phyloP scores from a whole-genome alignment of 2,329 filamentous ascomycete genomes.

The Neurospora sp. region DNA sequence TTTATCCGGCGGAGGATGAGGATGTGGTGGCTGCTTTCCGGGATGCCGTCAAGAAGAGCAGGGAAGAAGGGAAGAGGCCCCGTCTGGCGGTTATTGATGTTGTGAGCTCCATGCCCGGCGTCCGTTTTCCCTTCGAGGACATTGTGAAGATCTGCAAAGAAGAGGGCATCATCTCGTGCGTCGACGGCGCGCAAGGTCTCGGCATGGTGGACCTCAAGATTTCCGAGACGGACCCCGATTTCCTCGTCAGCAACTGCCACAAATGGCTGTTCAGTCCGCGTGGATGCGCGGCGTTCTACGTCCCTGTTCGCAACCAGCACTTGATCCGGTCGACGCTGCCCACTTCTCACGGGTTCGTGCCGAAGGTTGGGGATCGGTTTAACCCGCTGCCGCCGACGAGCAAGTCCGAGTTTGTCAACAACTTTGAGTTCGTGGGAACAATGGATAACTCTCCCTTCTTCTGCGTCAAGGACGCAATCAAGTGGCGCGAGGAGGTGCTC shows the following conservation, averaged over 20 bases:
- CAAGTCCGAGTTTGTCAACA: constrained; percentile 52
- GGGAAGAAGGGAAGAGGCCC: constrained; percentile 48
- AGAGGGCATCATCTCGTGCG: constrained; percentile 57
- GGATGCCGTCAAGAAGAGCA: constrained; percentile 28
- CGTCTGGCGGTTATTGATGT: no score
- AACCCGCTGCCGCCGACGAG: constrained; percentile 32
- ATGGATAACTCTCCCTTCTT: constrained; percentile 62
- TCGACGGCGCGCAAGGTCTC: constrained; percentile 80
- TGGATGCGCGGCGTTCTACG: constrained; percentile 71
- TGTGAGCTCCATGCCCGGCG: constrained; percentile 70
- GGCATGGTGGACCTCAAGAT: constrained; percentile 71
- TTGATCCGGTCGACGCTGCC: constrained; percentile 66
- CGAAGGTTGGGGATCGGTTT: constrained; percentile 23
- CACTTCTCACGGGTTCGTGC: constrained; percentile 68
- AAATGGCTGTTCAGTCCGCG: constrained; percentile 84
- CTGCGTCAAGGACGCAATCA: constrained; percentile 60
- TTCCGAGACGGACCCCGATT: constrained; percentile 60
- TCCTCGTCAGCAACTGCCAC: constrained; percentile 78
- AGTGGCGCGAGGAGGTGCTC: constrained; percentile 57
- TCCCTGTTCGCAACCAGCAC: constrained; percentile 64
- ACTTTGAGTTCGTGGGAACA: constrained; percentile 72
- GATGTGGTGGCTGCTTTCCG: constrained; percentile 54
- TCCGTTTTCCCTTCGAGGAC: constrained; percentile 67
- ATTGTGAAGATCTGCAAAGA: constrained; percentile 55
- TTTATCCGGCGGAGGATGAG: constrained; percentile 61